Base-by-base conservation (phyloP, 768 basidiomycete species). In the Nidularia pulvinata region DNA sequence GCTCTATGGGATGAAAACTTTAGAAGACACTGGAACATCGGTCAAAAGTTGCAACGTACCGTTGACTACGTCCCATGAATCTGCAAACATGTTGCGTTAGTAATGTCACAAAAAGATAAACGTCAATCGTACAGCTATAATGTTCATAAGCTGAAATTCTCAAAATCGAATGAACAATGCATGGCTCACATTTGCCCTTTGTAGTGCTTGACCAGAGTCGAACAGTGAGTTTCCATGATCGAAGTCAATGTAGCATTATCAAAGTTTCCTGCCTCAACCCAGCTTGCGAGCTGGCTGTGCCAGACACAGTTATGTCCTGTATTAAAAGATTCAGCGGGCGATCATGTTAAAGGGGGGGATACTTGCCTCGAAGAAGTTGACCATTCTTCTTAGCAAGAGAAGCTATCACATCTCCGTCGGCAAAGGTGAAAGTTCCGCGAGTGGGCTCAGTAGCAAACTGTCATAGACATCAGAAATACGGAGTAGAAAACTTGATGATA, bases 371-470 rank as follows among this genome's bases (percentile, higher is more conserved):
- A 42, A 84, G 57, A 7, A 82, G 62, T 56, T 80, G 77, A 0
- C 76, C 74, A 57, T 80, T 78, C 7, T 65, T 61, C 58, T 75
- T 65, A 4, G 80, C 80, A 25, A 79, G 66, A 42, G 65, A 63
- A 5, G 75, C 77, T 36, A 83, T 69, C 32, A 59, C 65, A 60
- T 83, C 79, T 6, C 77, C 81, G 7, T 58, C 59, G 2, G 65
- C 61, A 58, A 81, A 83, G 0, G 73, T 79, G 63, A 81, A 83
- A 6, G 58, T 61, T 19, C 78, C 78, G 30, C 68, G 78, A 2
- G 62, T 61, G 6, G 79, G 80, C 55, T 84, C 82, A 16, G 79
- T 82, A 2, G 79, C 76, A 57, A 80, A 79, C 81, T 83, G 53
- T 9, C 13, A 11, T 42, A 2, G 39, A 25, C 25, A 25, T 25